phyloP scores from a whole-genome alignment of 2,329 filamentous ascomycete genomes.

The Hypomyces perniciosus region DNA sequence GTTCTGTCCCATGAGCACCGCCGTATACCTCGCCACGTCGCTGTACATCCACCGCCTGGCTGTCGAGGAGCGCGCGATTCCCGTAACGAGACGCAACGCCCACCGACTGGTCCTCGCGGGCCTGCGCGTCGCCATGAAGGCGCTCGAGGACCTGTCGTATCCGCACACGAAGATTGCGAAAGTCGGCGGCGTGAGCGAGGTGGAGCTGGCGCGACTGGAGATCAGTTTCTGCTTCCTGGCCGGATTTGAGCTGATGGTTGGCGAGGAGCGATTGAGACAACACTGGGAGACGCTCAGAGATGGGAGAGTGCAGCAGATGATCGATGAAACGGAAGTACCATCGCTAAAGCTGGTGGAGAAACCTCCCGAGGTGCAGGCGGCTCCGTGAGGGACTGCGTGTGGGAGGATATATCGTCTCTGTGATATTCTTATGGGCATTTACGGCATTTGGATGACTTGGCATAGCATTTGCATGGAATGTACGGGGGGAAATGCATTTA shows the following conservation, averaged over 20 bases:
- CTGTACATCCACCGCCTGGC: slow-evolving; percentile 81
- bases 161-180: slow-evolving; percentile 76
- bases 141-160: slow-evolving; percentile 87
- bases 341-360: slow-evolving; percentile 17
- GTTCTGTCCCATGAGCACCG: slow-evolving; percentile 90
- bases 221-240: slow-evolving; percentile 83
- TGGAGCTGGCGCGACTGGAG: slow-evolving; percentile 77
- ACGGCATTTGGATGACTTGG: not conserved
- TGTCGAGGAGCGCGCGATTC: slow-evolving; percentile 69
- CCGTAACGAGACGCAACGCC: slow-evolving; percentile 75
- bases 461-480: slow-evolving; percentile 1
- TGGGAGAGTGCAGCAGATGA: slow-evolving; percentile 21
- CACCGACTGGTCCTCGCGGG: slow-evolving; percentile 82
- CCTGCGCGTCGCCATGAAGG: slow-evolving; percentile 85
- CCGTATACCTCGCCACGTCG: slow-evolving; percentile 84
- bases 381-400: not conserved
- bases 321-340: slow-evolving; percentile 24
- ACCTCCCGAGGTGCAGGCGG: not conserved
- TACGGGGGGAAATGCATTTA: no score
- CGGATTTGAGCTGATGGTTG: slow-evolving; percentile 71
- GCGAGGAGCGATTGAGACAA: slow-evolving; percentile 24
- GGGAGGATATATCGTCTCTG: not conserved
- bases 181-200: slow-evolving; percentile 80
- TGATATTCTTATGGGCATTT: not conserved
- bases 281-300: slow-evolving; percentile 30